These are phyloP conservation scores for Phaeophleospora eucalypticola DNA, from an alignment of 2,329 filamentous ascomycete species.

Conservation along the genomic window DNA sequence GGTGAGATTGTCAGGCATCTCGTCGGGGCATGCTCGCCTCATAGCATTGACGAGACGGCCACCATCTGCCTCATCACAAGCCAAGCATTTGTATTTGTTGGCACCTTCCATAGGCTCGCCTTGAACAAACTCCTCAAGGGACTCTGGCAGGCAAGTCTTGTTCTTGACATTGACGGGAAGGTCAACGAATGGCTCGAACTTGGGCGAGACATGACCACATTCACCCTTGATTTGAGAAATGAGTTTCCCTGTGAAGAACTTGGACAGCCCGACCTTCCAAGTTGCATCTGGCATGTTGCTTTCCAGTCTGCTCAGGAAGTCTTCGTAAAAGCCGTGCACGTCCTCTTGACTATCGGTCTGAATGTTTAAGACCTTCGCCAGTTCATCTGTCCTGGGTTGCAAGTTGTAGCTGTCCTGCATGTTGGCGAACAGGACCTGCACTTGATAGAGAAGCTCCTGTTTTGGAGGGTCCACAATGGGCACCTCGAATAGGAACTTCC, in stretches of 20 bases:
- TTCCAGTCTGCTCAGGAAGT: slow-evolving; percentile 89
- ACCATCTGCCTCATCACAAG: slow-evolving; percentile 62
- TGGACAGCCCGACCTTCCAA: slow-evolving; percentile 69
- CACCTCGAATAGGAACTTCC: slow-evolving; percentile 68
- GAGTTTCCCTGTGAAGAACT: slow-evolving; percentile 85
- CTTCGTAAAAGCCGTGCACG: slow-evolving; percentile 94
- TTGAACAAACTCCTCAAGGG: slow-evolving; percentile 89
- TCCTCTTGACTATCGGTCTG: slow-evolving; percentile 94
- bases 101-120: slow-evolving; percentile 94
- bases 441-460: slow-evolving; percentile 69
- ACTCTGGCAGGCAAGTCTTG: slow-evolving; percentile 77
- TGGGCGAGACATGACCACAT: slow-evolving; percentile 88
- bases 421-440: slow-evolving; percentile 74
- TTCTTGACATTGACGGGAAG: slow-evolving; percentile 97
- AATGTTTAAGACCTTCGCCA: slow-evolving; percentile 74
- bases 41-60: slow-evolving; percentile 75
- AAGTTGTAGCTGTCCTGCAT: slow-evolving; percentile 80
- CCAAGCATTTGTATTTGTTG: slow-evolving; percentile 97
- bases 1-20: slow-evolving; percentile 88
- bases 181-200: slow-evolving; percentile 84
- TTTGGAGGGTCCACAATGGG: slow-evolving; percentile 50
- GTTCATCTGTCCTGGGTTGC: slow-evolving; percentile 66
- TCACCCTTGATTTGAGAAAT: slow-evolving; percentile 95
- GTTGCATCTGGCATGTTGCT: slow-evolving; percentile 65
- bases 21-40: slow-evolving; percentile 80